phyloP scores from a whole-genome alignment of 257 asterid species.

The Scutellaria baicalensis region DNA sequence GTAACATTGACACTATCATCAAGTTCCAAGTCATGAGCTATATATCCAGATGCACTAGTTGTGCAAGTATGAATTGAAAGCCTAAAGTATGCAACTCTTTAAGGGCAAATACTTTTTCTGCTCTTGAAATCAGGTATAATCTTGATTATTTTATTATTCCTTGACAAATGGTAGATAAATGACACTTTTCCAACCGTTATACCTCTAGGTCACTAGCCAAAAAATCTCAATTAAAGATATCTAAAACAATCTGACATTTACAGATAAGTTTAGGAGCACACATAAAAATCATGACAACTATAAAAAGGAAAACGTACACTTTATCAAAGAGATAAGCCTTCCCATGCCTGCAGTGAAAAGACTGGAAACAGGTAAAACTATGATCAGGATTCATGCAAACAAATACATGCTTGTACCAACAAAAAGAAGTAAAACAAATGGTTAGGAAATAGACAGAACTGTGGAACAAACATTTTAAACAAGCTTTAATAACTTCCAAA shows the following conservation, averaged over 20 bases:
- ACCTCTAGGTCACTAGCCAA: too few relatives aligned
- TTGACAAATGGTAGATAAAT: neutral
- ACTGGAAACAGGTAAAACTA: constrained; percentile 37
- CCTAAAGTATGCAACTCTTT: neutral
- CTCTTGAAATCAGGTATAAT: neutral
- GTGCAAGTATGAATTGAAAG: neutral
- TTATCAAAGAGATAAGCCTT: constrained; percentile 71
- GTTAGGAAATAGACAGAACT: neutral
- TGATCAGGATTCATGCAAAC: constrained; percentile 22
- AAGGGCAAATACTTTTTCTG: neutral
- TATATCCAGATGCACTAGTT: neutral
- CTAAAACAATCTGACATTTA: neutral
- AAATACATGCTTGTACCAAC: neutral
- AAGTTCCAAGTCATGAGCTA: constrained; percentile 14
- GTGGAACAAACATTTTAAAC: neutral
- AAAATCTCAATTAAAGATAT: neutral
- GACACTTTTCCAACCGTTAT: neutral
- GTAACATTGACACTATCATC: constrained; percentile 65
- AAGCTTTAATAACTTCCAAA: neutral
- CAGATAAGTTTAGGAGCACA: neutral
- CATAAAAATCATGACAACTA: neutral
- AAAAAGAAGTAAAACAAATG: neutral
- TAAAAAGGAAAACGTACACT: constrained; percentile 48
- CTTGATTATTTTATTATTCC: neutral
- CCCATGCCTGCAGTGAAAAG: constrained; percentile 68